A percentile compares a stretch with the other conserved stretches of the same genome.
Evolutionary conservation across 2,329 filamentous ascomycete genomes (phyloP).

Genomic region (Cucurbitaria berberidis): DNA sequence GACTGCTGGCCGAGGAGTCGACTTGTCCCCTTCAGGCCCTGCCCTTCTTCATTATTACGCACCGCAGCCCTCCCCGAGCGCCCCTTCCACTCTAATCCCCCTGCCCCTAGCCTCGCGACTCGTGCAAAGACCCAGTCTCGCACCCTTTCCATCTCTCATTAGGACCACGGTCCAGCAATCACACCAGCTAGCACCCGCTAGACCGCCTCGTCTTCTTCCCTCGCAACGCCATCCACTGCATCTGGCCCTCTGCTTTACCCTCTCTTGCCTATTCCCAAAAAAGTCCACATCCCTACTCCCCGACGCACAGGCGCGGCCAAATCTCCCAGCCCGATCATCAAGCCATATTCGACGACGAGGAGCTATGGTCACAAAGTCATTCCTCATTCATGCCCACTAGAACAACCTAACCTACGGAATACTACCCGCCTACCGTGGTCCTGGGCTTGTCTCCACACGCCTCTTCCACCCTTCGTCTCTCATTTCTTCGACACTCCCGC

Average conservation of each 20-base stretch:
- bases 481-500: constrained; percentile 49
- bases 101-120: constrained; percentile 46
- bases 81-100: constrained; percentile 48
- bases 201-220: constrained; percentile 28
- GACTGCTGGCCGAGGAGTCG: constrained; percentile 36
- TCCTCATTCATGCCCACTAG: constrained; percentile 49
- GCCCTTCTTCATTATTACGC: constrained; percentile 46
- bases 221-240: constrained; percentile 21
- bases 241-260: constrained; percentile 29
- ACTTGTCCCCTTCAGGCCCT: constrained; percentile 39
- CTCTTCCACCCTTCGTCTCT: constrained; percentile 51
- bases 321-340: constrained; percentile 45
- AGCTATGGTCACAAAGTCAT: constrained; percentile 49
- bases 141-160: constrained; percentile 34
- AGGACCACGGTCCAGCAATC: constrained; percentile 39
- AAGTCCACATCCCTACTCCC: constrained; percentile 46
- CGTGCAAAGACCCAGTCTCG: constrained; percentile 44
- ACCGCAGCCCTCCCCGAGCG: constrained; percentile 34
- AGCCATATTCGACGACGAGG: too few species aligned
- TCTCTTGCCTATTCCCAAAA: constrained; percentile 22
- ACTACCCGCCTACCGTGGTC: constrained; percentile 51
- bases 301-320: constrained; percentile 45
- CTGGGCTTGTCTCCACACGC: constrained; percentile 50
- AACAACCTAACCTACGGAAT: constrained; percentile 48
- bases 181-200: constrained; percentile 28